These are phyloP conservation scores for Uronychia binucleata DNA, from an alignment of 73 alveolate species.

Conservation along the genomic window DNA sequence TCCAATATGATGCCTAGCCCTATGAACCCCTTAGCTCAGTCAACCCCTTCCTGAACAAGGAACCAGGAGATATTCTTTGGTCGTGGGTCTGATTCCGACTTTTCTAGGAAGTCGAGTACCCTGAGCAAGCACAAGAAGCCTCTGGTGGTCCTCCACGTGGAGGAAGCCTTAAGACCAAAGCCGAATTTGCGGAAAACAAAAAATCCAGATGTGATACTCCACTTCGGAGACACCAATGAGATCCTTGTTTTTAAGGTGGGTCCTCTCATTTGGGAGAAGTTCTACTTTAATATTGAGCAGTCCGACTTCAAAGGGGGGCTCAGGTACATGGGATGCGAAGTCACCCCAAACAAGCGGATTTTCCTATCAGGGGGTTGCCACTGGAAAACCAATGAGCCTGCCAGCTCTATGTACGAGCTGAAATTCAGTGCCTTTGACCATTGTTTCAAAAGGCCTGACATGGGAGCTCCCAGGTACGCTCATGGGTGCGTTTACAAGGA, in stretches of 20 bases:
- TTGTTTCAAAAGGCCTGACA: constrained; percentile 27
- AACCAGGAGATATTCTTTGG: no score
- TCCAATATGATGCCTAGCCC: no score
- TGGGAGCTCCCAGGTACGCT: constrained; percentile 63
- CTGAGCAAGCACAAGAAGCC: neutral
- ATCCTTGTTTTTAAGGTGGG: neutral
- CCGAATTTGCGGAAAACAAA: neutral
- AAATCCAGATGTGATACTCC: neutral
- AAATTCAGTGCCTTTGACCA: constrained; percentile 34
- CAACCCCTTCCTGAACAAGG: no score
- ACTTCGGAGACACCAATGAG: neutral
- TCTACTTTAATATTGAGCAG: no score
- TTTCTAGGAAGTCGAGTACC: neutral
- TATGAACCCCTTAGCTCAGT: no score
- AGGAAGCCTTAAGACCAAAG: neutral
- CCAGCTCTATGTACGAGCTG: constrained; percentile 40
- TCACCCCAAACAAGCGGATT: constrained; percentile 13
- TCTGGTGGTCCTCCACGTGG: neutral
- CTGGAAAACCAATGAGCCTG: constrained; percentile 48
- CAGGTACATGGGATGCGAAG: neutral
- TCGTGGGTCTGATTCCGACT: no score
- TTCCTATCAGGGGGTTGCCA: constrained; percentile 71
- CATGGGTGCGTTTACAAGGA: constrained; percentile 53
- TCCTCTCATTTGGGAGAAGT: neutral
- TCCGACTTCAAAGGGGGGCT: neutral